Evolutionary conservation across 805 yeast genomes (phyloP), one percentile per base, ranked within the genome.

Genomic region (Candida xiaguanensis): DNA sequence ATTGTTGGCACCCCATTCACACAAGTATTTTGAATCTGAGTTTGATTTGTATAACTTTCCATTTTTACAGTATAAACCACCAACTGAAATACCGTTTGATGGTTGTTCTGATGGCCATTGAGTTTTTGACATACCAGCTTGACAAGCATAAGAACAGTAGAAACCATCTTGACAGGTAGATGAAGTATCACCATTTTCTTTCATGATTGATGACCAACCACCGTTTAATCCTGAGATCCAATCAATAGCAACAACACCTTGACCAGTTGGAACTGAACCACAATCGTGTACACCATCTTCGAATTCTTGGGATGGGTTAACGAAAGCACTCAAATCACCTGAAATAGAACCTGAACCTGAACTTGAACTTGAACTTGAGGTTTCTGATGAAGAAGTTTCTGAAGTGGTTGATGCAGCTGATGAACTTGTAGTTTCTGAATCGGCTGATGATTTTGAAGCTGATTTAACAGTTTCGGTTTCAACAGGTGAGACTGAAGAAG

Each of bases 71-170:
- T 67, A 62, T 55, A 91, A 77, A 61, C 99, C 99, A 68, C 99
- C 99, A 50, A 91, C 79, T 31, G 97, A 85, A 41, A 83, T 84
- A 71, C 98, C 98, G 63, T 70, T 76, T 40, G 84, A 49, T 41
- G 98, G 98, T 74, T 91, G 99, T 40, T 60, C 49, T 32, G 82
- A 67, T 47, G 98, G 98, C 95, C 95, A 91, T 74, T 91, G 99
- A 41, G 97, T 88, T 80, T 91, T 91, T 57, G 97, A 87, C 96
- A 88, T 87, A 77, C 98, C 99, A 31, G 96, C 80, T 73, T 89
- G 95, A 74, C 99, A 91, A 44, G 98, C 95, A 68, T 91, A 91
- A 43, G 98, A 91, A 72, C 99, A 91, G 80, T 86, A 88, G 56
- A 78, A 78, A 43, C 97, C 98, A 52, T 90, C 96, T 47, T 70